phyloP scores from a whole-genome alignment of 2,329 filamentous ascomycete species.

The Cladosporium cucumerinum region DNA sequence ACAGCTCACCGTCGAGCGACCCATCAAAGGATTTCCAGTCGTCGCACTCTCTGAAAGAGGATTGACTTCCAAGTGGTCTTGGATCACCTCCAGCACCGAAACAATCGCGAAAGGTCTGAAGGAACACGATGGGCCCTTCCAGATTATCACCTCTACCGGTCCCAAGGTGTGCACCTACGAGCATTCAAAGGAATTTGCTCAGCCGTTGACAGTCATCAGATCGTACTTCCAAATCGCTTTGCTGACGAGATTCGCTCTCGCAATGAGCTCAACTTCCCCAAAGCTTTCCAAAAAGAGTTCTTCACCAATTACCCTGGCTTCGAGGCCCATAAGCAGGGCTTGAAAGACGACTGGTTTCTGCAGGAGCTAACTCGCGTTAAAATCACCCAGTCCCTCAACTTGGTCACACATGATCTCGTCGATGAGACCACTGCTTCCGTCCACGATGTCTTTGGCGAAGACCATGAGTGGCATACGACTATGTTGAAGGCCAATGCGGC shows the following conservation, averaged over 20 bases:
- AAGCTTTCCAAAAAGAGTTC: conserved; percentile 21
- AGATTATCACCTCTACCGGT: conserved; percentile 21
- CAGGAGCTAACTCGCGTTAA: conserved; percentile 23
- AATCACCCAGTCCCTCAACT: conserved; percentile 26
- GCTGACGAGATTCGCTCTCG: conserved; percentile 22
- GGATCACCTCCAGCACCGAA: not conserved
- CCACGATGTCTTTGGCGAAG: conserved; percentile 23
- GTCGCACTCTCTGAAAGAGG: conserved; percentile 3
- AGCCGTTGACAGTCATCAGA: not conserved
- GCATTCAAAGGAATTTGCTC: not conserved
- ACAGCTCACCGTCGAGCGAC: not conserved
- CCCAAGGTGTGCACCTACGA: conserved; percentile 12
- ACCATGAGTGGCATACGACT: conserved; percentile 21
- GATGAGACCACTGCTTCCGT: conserved; percentile 25
- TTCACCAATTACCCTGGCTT: conserved; percentile 20
- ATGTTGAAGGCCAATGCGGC: conserved; percentile 28
- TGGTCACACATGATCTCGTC: conserved; percentile 26
- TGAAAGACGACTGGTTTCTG: conserved; percentile 21
- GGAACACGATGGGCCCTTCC: conserved; percentile 17
- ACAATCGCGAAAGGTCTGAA: conserved; percentile 15
- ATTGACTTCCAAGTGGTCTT: conserved; percentile 8
- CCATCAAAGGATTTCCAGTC: conserved; percentile 12
- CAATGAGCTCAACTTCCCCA: conserved; percentile 22
- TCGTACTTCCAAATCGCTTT: conserved; percentile 24
- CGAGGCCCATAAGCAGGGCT: conserved; percentile 16